Evolutionary conservation across 2,329 filamentous ascomycete genomes (phyloP).

Genomic region (Dothideomycetes sp.): DNA sequence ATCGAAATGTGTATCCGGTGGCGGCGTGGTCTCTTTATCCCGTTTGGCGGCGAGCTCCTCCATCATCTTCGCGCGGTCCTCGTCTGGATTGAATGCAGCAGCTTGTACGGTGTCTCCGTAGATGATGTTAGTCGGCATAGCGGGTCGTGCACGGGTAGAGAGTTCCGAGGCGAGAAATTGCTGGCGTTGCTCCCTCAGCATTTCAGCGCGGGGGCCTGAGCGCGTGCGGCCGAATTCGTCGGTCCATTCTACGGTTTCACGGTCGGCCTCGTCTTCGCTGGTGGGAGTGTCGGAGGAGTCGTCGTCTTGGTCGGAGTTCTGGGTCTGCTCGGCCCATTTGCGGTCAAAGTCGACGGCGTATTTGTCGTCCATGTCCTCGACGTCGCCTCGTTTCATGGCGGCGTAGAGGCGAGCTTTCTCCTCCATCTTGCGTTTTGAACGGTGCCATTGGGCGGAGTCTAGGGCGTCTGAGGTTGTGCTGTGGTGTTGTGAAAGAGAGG

Average conservation of each 20-base stretch:
- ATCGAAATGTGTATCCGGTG: constrained; percentile 74
- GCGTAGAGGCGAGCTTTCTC: constrained; percentile 83
- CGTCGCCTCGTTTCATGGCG: constrained; percentile 79
- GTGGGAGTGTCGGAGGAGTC: constrained; percentile 17
- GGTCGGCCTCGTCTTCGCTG: constrained; percentile 30
- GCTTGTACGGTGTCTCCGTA: constrained; percentile 77
- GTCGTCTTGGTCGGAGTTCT: constrained; percentile 27
- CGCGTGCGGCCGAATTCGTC: constrained; percentile 89
- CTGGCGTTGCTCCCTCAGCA: constrained; percentile 50
- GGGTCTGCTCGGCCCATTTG: constrained; percentile 59
- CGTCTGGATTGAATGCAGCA: constrained; percentile 69
- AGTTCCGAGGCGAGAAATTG: constrained; percentile 42
- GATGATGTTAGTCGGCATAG: constrained; percentile 60
- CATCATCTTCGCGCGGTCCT: constrained; percentile 56
- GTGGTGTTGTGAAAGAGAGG: constrained; percentile 53
- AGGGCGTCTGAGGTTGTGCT: constrained; percentile 50
- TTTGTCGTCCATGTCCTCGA: constrained; percentile 51
- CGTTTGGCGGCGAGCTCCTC: constrained; percentile 64
- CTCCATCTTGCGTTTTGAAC: constrained; percentile 72
- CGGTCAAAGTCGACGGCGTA: constrained; percentile 83
- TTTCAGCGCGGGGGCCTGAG: constrained; percentile 59
- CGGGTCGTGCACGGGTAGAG: constrained; percentile 49
- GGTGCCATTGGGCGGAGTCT: constrained; percentile 47
- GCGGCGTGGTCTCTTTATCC: constrained; percentile 71
- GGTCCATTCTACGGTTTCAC: constrained; percentile 69